Conservation (phyloP, 805 yeast genomes). For the Monosporozyma aerobia region DNA sequence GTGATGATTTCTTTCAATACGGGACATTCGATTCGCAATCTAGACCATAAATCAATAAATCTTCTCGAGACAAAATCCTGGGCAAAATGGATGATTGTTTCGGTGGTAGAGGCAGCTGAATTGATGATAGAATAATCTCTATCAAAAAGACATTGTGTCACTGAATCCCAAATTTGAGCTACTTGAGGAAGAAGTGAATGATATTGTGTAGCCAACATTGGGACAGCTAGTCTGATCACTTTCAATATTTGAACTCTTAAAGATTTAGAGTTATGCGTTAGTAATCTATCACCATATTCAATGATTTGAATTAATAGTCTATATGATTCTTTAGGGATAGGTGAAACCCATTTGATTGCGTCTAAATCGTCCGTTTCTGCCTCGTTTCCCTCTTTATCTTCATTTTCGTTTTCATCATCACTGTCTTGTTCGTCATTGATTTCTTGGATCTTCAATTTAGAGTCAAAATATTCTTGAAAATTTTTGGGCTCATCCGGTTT, state of each 20-base stretch:
- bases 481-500: constrained; percentile 28
- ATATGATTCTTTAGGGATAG: constrained; percentile 55
- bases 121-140: constrained; percentile 18
- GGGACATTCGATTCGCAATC: constrained; percentile 9
- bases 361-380: constrained; percentile 5
- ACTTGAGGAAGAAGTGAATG: constrained; percentile 25
- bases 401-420: constrained; percentile 29
- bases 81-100: constrained; percentile 14
- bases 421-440: constrained; percentile 23
- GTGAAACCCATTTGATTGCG: constrained; percentile 54
- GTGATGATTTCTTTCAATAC: constrained; percentile 7
- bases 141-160: constrained; percentile 14
- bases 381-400: constrained; percentile 11
- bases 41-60: constrained; percentile 23
- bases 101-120: constrained; percentile 17
- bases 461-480: constrained; percentile 32
- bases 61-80: constrained; percentile 23
- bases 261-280: constrained; percentile 56
- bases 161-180: constrained; percentile 24
- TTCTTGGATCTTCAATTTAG: constrained; percentile 17
- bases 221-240: constrained; percentile 37
- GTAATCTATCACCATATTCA: constrained; percentile 57
- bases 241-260: constrained; percentile 49
- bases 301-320: constrained; percentile 49
- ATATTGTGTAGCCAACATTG: constrained; percentile 43